These are phyloP conservation scores for Wickerhamomyces subpelliculosus DNA, from an alignment of 805 yeast species.

Conservation along the genomic window DNA sequence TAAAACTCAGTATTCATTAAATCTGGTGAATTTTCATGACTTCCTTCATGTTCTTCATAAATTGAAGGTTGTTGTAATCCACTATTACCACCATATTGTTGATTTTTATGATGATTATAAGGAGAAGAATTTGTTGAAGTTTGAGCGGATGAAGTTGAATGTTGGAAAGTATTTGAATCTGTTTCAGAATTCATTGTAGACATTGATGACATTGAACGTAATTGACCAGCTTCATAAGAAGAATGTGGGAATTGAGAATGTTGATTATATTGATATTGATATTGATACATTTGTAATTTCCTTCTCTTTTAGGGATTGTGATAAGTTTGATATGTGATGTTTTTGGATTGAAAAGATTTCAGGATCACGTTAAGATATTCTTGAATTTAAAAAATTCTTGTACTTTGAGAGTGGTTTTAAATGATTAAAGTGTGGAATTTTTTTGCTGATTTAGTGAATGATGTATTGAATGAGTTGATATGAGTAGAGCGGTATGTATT, in stretches of 20 bases:
- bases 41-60: neutral
- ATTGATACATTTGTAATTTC: neutral
- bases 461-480: too few species aligned
- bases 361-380: too few species aligned
- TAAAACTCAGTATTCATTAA: constrained; percentile 11
- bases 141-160: constrained; percentile 8
- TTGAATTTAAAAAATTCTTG: too few species aligned
- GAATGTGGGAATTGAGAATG: neutral
- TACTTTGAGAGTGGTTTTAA: too few species aligned
- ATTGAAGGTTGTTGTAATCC: constrained; percentile 1
- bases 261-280: neutral
- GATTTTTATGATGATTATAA: neutral
- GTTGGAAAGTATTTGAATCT: neutral
- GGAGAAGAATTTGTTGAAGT: constrained; percentile 14
- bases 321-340: neutral
- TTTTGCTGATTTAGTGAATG: too few species aligned
- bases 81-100: neutral
- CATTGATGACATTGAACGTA: neutral
- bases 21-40: neutral
- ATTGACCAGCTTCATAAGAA: neutral
- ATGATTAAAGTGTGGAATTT: too few species aligned
- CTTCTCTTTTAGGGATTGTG: too few species aligned
- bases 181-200: neutral
- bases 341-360: too few species aligned
- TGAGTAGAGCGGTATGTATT: too few species aligned